These are phyloP conservation scores for Naegleria fowleri DNA, from an alignment of 208 protist species.

Conservation along the genomic window DNA sequence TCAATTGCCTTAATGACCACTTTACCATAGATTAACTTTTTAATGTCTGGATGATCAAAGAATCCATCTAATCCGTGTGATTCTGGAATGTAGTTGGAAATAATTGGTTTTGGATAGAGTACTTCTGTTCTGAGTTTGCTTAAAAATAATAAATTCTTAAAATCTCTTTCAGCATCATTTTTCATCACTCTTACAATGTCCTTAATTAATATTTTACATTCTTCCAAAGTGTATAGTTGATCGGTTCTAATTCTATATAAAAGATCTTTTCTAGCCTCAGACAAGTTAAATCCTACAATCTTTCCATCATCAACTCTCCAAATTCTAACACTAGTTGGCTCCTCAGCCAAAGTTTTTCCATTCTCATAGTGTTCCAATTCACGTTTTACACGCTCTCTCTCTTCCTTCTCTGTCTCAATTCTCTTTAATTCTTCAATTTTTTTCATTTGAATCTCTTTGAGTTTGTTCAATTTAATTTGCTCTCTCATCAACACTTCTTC, in stretches of 20 bases:
- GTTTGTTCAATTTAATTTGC: background rate
- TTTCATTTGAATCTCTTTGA: background rate
- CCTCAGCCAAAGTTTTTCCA: background rate
- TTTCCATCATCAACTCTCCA: background rate
- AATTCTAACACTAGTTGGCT: background rate
- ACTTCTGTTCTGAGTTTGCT: constrained; percentile 1
- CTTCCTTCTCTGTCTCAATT: background rate
- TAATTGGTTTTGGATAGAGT: constrained; percentile 9
- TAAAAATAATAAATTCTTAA: constrained; percentile 25
- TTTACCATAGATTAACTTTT: background rate
- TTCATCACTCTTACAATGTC: constrained; percentile 22
- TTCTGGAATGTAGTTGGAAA: background rate
- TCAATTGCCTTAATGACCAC: background rate
- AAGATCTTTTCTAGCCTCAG: background rate
- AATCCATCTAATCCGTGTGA: constrained; percentile 19
- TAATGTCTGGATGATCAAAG: background rate
- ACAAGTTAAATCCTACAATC: background rate
- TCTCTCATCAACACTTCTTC: background rate
- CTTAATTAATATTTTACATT: constrained; percentile 26
- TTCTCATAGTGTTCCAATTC: background rate
- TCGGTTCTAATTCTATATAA: background rate
- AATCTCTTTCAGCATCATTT: constrained; percentile 3
- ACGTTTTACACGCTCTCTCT: background rate
- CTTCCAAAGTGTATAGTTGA: constrained; percentile 15
- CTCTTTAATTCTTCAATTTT: background rate